These are phyloP conservation scores for Cladophialophora carrionii DNA, from an alignment of 2,329 filamentous ascomycete species.

Conservation along the genomic window DNA sequence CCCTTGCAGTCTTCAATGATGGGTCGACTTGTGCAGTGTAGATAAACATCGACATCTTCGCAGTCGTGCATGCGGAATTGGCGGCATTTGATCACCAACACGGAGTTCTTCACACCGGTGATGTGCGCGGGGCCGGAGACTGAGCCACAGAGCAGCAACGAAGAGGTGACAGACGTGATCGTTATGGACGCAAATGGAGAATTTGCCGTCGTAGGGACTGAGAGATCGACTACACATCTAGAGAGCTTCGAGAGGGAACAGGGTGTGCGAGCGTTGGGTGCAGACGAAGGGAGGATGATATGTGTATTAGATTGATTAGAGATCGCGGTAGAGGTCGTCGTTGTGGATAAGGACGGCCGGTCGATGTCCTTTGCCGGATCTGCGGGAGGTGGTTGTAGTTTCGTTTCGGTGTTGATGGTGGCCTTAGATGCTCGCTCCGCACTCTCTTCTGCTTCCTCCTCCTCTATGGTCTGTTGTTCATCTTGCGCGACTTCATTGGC, in stretches of 20 bases:
- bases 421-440: not conserved
- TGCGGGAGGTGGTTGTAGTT: conserved; percentile 28
- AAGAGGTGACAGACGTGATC: conserved; percentile 70
- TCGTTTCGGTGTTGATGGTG: conserved; percentile 3
- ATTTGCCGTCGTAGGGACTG: conserved; percentile 54
- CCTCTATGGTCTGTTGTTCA: conserved; percentile 38
- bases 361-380: conserved; percentile 44
- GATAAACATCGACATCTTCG: conserved; percentile 76
- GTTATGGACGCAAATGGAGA: conserved; percentile 69
- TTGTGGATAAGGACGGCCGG: conserved; percentile 64
- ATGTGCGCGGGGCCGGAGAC: conserved; percentile 82
- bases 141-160: conserved; percentile 75
- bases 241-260: conserved; percentile 71
- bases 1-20: conserved; percentile 88
- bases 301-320: conserved; percentile 69
- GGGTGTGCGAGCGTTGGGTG: conserved; percentile 71
- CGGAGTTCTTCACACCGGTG: conserved; percentile 70
- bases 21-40: conserved; percentile 78
- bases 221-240: conserved; percentile 79
- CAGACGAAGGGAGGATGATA: conserved; percentile 74
- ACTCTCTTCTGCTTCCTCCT: conserved; percentile 39
- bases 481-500: conserved; percentile 40
- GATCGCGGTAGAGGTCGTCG: conserved; percentile 64
- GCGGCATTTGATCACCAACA: conserved; percentile 73
- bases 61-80: conserved; percentile 95